Percentiles rank a stretch among this genome's conserved stretches.
phyloP scores from a whole-genome alignment of 805 yeast species.

The Priceomyces castillae region DNA sequence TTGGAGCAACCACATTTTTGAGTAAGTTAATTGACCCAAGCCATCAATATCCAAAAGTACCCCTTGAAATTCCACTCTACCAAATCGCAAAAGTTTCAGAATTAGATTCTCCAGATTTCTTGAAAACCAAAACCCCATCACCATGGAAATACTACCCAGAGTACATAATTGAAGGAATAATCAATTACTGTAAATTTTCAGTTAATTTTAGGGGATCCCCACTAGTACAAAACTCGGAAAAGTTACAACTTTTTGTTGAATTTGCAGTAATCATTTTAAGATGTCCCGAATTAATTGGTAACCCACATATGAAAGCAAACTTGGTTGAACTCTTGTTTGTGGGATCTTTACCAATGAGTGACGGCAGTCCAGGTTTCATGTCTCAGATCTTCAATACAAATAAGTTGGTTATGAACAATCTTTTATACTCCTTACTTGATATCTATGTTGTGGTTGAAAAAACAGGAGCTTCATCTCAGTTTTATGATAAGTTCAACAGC shows the following conservation, averaged over 20 bases:
- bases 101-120: slow-evolving; percentile 70
- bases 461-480: slow-evolving; percentile 93
- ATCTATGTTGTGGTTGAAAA: slow-evolving; percentile 93
- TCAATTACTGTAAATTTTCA: slow-evolving; percentile 66
- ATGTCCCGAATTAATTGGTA: slow-evolving; percentile 81
- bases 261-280: slow-evolving; percentile 73
- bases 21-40: slow-evolving; percentile 69
- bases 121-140: slow-evolving; percentile 60
- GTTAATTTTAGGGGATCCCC: slow-evolving; percentile 56
- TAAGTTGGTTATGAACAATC: slow-evolving; percentile 56
- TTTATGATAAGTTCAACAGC: slow-evolving; percentile 91
- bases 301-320: slow-evolving; percentile 89
- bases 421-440: slow-evolving; percentile 81
- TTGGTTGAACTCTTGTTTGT: slow-evolving; percentile 75
- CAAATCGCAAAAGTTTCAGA: slow-evolving; percentile 61
- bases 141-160: slow-evolving; percentile 89
- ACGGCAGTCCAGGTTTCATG: slow-evolving; percentile 73
- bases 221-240: slow-evolving; percentile 48
- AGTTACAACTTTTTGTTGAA: slow-evolving; percentile 60
- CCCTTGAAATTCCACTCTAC: slow-evolving; percentile 51
- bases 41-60: slow-evolving; percentile 56
- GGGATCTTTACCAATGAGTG: slow-evolving; percentile 60
- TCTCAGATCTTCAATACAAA: slow-evolving; percentile 62
- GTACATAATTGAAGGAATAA: slow-evolving; percentile 75
- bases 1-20: slow-evolving; percentile 73